Evolutionary conservation across 192 early-diverging fungal species (phyloP).

Genomic region (Backusella tuberculispora): DNA sequence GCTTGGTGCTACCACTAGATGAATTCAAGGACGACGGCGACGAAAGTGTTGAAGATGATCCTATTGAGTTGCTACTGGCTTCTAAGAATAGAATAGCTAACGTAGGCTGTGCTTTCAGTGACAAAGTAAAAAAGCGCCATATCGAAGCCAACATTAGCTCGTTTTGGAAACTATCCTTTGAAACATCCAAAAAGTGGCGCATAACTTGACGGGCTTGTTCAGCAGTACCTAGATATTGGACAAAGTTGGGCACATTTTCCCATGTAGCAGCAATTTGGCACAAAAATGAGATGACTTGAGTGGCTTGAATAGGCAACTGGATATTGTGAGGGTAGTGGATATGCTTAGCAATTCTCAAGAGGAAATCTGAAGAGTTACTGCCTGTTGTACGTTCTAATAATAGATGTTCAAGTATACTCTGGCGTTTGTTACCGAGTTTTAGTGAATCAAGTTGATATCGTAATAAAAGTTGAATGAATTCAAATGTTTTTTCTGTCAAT

Average conservation of each 20-base stretch:
- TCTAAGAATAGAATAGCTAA: conserved; percentile 44
- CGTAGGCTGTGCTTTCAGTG: conserved; percentile 49
- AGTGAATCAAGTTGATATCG: conserved; percentile 28
- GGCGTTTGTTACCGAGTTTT: neutral
- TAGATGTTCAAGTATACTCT: conserved; percentile 48
- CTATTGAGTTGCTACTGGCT: neutral
- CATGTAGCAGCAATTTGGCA: conserved; percentile 41
- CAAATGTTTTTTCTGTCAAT: conserved; percentile 43
- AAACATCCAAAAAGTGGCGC: conserved; percentile 23
- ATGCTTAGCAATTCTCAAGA: conserved; percentile 43
- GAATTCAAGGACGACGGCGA: neutral
- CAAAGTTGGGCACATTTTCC: conserved; percentile 47
- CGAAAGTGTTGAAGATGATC: neutral
- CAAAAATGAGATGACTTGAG: conserved; percentile 50
- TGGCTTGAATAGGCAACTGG: conserved; percentile 41
- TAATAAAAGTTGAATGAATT: conserved; percentile 47
- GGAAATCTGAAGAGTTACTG: conserved; percentile 41
- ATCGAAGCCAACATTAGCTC: conserved; percentile 40
- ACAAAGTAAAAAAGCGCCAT: conserved; percentile 52
- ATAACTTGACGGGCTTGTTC: conserved; percentile 46
- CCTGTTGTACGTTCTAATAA: conserved; percentile 49
- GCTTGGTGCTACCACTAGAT: neutral
- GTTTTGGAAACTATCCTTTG: conserved; percentile 25
- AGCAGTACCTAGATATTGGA: conserved; percentile 51
- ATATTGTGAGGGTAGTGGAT: conserved; percentile 42